Conservation (phyloP, 495 filamentous ascomycete genomes). For the Bathelium albidoporum region DNA sequence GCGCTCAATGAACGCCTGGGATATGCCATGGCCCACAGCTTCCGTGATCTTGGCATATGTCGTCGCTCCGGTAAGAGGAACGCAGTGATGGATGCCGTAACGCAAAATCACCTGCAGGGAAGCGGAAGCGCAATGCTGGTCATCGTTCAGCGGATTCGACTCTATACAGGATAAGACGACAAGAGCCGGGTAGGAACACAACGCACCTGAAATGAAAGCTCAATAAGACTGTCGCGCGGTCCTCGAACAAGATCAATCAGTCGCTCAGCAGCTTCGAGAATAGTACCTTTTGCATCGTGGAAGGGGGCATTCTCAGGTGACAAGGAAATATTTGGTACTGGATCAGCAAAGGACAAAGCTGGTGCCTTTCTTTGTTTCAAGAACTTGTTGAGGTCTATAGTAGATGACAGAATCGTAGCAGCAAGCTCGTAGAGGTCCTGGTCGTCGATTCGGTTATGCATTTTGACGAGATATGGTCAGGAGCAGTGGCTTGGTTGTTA, state of each 20-base stretch:
- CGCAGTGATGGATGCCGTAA: slow-evolving; percentile 1
- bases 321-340: slow-evolving; percentile 5
- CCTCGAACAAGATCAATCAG: slow-evolving; percentile 5
- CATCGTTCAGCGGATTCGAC: neutral
- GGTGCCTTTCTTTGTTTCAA: slow-evolving; percentile 1
- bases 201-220: slow-evolving; percentile 6
- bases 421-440: slow-evolving; percentile 6
- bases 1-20: neutral
- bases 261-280: slow-evolving; percentile 5
- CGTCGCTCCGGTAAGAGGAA: slow-evolving; percentile 4
- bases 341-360: neutral
- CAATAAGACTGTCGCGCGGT: slow-evolving; percentile 1
- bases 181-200: neutral
- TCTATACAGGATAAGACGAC: neutral
- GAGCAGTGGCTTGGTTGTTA: neutral
- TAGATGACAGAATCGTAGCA: slow-evolving; percentile 4
- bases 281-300: slow-evolving; percentile 5
- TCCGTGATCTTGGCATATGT: slow-evolving; percentile 6
- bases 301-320: slow-evolving; percentile 6
- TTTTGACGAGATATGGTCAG: neutral
- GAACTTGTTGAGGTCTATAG: slow-evolving; percentile 6
- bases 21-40: neutral
- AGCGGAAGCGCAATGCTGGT: slow-evolving; percentile 3
- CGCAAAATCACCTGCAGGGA: slow-evolving; percentile 5
- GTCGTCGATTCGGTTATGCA: neutral